Conservation (phyloP, 2,329 filamentous ascomycete species). For the Talaromyces sp. region DNA sequence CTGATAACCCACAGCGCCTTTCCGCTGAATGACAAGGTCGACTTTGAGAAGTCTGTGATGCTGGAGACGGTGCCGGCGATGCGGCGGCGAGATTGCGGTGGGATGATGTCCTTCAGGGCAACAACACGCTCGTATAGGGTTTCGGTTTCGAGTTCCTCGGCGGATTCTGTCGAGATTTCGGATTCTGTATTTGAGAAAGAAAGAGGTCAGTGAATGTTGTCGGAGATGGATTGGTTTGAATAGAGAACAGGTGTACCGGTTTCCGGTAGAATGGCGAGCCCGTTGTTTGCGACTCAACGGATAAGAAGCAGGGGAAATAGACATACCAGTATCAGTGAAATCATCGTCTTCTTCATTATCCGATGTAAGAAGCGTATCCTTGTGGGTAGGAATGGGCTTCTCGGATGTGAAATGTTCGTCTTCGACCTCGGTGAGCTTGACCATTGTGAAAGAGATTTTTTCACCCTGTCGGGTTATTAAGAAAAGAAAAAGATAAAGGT, state of each 20-base stretch:
- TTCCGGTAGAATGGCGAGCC: background rate
- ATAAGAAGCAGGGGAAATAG: background rate
- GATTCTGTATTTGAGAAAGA: constrained; percentile 53
- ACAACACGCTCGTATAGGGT: constrained; percentile 62
- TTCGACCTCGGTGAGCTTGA: constrained; percentile 93
- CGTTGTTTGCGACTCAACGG: background rate
- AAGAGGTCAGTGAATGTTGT: background rate
- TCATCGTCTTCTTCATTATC: constrained; percentile 65
- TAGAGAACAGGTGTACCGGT: background rate
- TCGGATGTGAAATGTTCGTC: constrained; percentile 85
- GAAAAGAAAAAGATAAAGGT: background rate
- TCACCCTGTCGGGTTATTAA: background rate
- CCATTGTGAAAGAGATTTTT: constrained; percentile 55
- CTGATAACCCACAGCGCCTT: constrained; percentile 87
- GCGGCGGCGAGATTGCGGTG: constrained; percentile 64
- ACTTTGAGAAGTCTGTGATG: constrained; percentile 39
- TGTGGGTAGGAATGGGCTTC: constrained; percentile 57
- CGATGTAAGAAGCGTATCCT: constrained; percentile 47
- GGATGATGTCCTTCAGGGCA: constrained; percentile 70
- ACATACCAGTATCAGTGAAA: constrained; percentile 84
- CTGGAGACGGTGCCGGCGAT: constrained; percentile 54
- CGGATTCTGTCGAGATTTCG: constrained; percentile 75
- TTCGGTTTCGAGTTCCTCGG: constrained; percentile 54
- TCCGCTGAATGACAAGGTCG: constrained; percentile 60
- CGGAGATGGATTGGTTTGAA: too few species aligned